Evolutionary conservation across 2,329 filamentous ascomycete species (phyloP), one percentile per base, ranked within the genome.

Genomic region (Trichoderma cornu-damae): DNA sequence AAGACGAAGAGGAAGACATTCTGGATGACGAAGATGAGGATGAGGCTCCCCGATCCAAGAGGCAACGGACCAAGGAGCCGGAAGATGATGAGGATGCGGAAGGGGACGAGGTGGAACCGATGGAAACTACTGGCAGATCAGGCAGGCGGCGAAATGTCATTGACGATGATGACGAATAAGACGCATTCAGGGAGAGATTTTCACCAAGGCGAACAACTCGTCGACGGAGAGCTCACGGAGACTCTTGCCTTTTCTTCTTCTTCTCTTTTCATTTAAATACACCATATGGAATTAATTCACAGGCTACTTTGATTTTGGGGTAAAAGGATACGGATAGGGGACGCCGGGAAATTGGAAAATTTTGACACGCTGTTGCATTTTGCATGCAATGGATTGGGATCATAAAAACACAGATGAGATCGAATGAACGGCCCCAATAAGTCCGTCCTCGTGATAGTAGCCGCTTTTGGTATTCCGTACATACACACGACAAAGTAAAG

Each of bases 1-100:
- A 86, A 0, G 85, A 85, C 18, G 85, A 88, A 1, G 83, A 84
- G 37, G 83, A 84, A 56, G 80, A 82, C 52, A 62, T 80, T 3
- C 64, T 79, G 35, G 77, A 80, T n/a, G 79, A 82, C 20, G 79
- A 82, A 6, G 78, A 79, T 7, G 77, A 79, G 0, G 75, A 82
- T 20, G 79, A 82, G 7, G 75, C 65, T n/a, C 67, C 70, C 6
- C 68, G 70, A 7, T 70, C 72, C 46, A 83, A 83, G 72, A 74
- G 76, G 48, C 78, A 79, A 66, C 77, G 75, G 68, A 79, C 76
- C 1, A 75, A 73, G 6, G 77, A 80, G 12, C 72, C 73, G 3
- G 78, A 79, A 8, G 78, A 80, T 0, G 76, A 78, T 8, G 75
- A 77, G 20, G 81, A 83, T 63, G 81, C 77, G 0, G 81, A 83